Evolutionary conservation across 2,329 filamentous ascomycete species (phyloP).

Genomic region (Sarocladiaceae sp.): DNA sequence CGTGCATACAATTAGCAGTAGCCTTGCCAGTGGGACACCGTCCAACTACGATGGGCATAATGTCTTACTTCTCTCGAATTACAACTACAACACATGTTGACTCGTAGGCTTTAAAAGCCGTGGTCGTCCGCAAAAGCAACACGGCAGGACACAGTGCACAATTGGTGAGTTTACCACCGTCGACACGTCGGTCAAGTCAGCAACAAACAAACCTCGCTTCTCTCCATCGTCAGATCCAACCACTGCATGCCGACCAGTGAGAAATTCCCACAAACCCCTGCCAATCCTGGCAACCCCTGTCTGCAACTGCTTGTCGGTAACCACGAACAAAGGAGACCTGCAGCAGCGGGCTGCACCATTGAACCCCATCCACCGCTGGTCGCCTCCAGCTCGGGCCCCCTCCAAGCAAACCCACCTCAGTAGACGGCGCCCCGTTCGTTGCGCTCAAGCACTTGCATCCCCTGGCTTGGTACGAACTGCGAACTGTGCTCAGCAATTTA

Average conservation of each 20-base stretch:
- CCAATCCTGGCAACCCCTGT: not conserved
- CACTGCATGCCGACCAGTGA: not conserved
- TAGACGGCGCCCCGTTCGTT: not conserved
- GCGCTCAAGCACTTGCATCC: conserved; percentile 3
- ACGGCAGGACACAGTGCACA: not conserved
- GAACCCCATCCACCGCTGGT: not conserved
- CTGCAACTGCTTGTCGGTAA: conserved; percentile 1
- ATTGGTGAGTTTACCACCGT: not conserved
- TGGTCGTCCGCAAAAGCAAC: no score
- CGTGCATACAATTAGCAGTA: no score
- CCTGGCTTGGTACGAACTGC: conserved; percentile 5
- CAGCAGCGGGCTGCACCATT: no score
- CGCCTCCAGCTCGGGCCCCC: conserved; percentile 4
- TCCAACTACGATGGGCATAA: no score
- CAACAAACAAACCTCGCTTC: not conserved
- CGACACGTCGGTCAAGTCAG: not conserved
- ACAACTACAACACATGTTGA: no score
- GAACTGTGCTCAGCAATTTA: conserved; percentile 6
- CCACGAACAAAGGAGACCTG: not conserved
- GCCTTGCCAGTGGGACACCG: no score
- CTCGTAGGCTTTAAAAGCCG: no score
- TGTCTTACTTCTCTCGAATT: no score
- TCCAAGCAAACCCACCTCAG: not conserved
- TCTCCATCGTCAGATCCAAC: not conserved
- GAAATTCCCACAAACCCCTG: not conserved